phyloP scores from a whole-genome alignment of 306 rosid species.

The Casuarina equisetifolia region DNA sequence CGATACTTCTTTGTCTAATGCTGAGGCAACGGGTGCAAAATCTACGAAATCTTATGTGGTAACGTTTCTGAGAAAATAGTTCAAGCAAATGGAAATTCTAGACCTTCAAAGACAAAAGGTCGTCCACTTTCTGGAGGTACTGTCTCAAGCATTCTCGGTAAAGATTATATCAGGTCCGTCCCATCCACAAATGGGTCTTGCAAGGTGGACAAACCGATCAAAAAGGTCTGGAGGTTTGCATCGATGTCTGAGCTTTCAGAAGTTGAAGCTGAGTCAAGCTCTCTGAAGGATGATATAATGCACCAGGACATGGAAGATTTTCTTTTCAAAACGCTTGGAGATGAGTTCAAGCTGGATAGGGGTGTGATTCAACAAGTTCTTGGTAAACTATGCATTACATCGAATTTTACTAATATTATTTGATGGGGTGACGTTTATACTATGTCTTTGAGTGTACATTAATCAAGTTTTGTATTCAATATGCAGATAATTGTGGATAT shows the following conservation, averaged over 20 bases:
- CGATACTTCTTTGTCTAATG: constrained; percentile 23
- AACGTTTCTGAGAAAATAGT: constrained; percentile 30
- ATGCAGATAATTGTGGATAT: constrained; percentile 75
- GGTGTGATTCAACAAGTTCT: constrained; percentile 65
- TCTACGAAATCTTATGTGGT: constrained; percentile 27
- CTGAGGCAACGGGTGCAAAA: constrained; percentile 33
- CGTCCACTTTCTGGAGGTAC: constrained; percentile 61
- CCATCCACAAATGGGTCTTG: constrained; percentile 38
- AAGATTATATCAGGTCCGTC: constrained; percentile 41
- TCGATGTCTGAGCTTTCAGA: constrained; percentile 49
- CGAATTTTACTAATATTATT: constrained; percentile 1
- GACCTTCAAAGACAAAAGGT: constrained; percentile 35
- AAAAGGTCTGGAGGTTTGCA: constrained; percentile 46
- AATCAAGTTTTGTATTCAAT: constrained; percentile 32
- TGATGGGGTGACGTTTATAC: not conserved
- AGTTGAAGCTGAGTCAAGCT: constrained; percentile 32
- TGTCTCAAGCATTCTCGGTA: constrained; percentile 63
- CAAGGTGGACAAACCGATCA: constrained; percentile 43
- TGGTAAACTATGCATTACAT: constrained; percentile 43
- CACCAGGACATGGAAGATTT: constrained; percentile 65
- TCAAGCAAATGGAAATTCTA: constrained; percentile 32
- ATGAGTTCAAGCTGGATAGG: constrained; percentile 70
- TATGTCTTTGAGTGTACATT: constrained; percentile 17
- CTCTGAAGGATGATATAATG: constrained; percentile 31
- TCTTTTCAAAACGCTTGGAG: constrained; percentile 75